These are phyloP conservation scores for Pyrenochaeta sp. DNA, from an alignment of 2,329 filamentous ascomycete species.

Conservation along the genomic window DNA sequence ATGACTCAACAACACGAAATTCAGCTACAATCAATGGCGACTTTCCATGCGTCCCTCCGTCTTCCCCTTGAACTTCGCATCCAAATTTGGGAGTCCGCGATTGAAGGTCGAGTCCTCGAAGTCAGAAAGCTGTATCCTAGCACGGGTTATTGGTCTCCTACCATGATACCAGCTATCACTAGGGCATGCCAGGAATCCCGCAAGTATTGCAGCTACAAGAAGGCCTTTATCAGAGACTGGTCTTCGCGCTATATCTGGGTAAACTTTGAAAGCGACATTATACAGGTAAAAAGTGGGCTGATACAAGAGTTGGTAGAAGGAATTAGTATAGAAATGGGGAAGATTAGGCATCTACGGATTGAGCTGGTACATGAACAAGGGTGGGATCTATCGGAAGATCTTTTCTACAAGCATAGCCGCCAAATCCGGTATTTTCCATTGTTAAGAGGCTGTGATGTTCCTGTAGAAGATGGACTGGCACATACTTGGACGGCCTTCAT, in stretches of 20 bases:
- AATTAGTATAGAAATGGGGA: neutral
- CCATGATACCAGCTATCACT: constrained; percentile 6
- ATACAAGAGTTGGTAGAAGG: neutral
- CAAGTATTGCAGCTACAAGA: constrained; percentile 11
- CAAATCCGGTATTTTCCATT: neutral
- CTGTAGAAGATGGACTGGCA: neutral
- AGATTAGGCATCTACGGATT: neutral
- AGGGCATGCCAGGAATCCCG: constrained; percentile 14
- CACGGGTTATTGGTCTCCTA: constrained; percentile 2
- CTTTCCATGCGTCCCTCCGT: neutral
- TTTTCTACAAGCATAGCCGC: constrained; percentile 1
- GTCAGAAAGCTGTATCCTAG: neutral
- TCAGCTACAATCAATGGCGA: neutral
- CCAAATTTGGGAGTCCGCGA: constrained; percentile 4
- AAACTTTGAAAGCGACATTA: constrained; percentile 13
- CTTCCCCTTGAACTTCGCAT: constrained; percentile 9
- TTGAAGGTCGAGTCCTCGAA: constrained; percentile 9
- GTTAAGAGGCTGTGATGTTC: constrained; percentile 1
- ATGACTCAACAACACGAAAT: neutral
- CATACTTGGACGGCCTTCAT: neutral
- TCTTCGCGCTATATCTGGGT: constrained; percentile 11
- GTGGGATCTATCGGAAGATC: neutral
- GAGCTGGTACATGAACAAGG: neutral
- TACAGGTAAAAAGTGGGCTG: constrained; percentile 1
- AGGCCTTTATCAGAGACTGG: neutral